Evolutionary conservation across 2,329 filamentous ascomycete genomes (phyloP).

Genomic region (Hymenoscyphus infarciens): DNA sequence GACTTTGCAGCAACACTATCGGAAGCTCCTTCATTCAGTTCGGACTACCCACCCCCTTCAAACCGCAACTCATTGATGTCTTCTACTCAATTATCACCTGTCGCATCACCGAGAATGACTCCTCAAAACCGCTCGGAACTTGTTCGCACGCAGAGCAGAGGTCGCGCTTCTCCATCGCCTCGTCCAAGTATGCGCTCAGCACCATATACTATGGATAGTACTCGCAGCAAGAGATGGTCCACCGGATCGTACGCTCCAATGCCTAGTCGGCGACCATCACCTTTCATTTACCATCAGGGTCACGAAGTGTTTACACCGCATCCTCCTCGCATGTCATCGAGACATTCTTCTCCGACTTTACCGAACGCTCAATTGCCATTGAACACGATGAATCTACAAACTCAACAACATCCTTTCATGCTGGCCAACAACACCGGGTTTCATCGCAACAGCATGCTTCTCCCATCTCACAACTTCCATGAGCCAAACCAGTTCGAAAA

Average conservation of each 20-base stretch:
- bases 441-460: conserved; percentile 55
- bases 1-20: conserved; percentile 65
- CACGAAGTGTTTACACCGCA: conserved; percentile 57
- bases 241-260: conserved; percentile 66
- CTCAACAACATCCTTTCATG: conserved; percentile 54
- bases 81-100: conserved; percentile 67
- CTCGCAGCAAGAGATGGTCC: conserved; percentile 71
- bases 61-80: conserved; percentile 69
- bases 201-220: conserved; percentile 66
- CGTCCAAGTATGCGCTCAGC: conserved; percentile 64
- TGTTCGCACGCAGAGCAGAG: conserved; percentile 62
- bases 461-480: conserved; percentile 47
- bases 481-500: conserved; percentile 49
- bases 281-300: conserved; percentile 60
- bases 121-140: conserved; percentile 58
- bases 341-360: conserved; percentile 45
- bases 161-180: conserved; percentile 68
- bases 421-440: conserved; percentile 50
- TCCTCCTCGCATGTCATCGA: conserved; percentile 50
- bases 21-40: conserved; percentile 63
- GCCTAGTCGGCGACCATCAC: conserved; percentile 52
- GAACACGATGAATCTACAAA: conserved; percentile 50
- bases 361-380: conserved; percentile 45
- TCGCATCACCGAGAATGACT: conserved; percentile 66
- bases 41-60: conserved; percentile 63